Conservation (phyloP, 2,329 filamentous ascomycete genomes). For the Alternaria arbusti region DNA sequence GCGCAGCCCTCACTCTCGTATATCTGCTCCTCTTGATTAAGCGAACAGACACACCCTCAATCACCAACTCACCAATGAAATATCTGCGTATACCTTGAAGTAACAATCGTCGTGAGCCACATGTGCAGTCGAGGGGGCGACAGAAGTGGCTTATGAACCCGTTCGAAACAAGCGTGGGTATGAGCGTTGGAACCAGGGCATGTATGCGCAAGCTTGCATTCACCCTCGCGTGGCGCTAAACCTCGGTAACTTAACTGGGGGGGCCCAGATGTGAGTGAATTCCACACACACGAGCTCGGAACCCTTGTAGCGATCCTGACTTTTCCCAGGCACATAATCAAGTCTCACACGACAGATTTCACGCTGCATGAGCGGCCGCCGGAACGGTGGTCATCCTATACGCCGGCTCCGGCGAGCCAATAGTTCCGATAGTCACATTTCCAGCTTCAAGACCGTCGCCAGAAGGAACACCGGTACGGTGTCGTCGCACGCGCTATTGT, state of each 20-base stretch:
- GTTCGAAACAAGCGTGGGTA: neutral
- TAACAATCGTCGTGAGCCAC: neutral
- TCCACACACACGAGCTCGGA: neutral
- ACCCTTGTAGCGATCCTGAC: slow-evolving; percentile 6
- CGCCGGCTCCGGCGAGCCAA: neutral
- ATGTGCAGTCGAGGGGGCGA: neutral
- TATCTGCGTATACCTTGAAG: neutral
- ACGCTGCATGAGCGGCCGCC: neutral
- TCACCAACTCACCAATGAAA: neutral
- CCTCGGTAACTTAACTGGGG: neutral
- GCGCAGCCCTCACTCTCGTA: slow-evolving; percentile 6
- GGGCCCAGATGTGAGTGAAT: slow-evolving; percentile 7
- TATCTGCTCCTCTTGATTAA: neutral
- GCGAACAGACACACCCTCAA: neutral
- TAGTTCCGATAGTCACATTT: neutral
- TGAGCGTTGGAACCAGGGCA: neutral
- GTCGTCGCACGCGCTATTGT: neutral
- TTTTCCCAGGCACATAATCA: slow-evolving; percentile 1
- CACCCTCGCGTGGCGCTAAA: neutral
- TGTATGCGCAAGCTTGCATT: neutral
- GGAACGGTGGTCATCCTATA: neutral
- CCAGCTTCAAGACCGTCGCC: neutral
- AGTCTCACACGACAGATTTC: slow-evolving; percentile 1
- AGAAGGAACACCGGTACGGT: neutral
- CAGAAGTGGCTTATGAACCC: slow-evolving; percentile 1